Conservation (phyloP, 495 filamentous ascomycete species). For the Aspergillus campestris region DNA sequence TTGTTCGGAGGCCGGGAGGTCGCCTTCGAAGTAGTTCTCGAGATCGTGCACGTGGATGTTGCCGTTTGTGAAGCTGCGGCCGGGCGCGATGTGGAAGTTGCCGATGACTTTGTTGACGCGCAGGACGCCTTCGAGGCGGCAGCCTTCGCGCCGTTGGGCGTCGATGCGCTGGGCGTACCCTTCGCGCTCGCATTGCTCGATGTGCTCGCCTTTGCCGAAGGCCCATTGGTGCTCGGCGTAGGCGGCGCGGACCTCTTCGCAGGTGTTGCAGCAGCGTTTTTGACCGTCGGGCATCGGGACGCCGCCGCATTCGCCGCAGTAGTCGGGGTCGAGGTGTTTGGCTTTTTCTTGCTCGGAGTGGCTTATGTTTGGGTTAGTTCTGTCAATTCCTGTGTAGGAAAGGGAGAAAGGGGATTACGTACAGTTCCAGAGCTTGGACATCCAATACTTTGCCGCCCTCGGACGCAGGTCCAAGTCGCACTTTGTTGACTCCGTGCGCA, state of each 20-base stretch:
- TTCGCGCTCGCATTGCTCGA: conserved; percentile 93
- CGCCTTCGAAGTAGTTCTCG: conserved; percentile 75
- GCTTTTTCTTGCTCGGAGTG: conserved; percentile 57
- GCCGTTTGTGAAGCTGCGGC: conserved; percentile 83
- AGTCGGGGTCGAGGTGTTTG: conserved; percentile 78
- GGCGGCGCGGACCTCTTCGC: conserved; percentile 90
- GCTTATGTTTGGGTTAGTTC: conserved; percentile 26
- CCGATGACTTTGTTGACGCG: conserved; percentile 97
- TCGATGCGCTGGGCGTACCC: conserved; percentile 84
- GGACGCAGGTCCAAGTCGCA: conserved; percentile 59
- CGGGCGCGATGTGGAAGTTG: conserved; percentile 98
- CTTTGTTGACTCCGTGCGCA: conserved; percentile 83
- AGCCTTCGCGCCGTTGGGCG: conserved; percentile 82
- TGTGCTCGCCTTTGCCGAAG: conserved; percentile 82
- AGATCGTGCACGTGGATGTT: conserved; percentile 97
- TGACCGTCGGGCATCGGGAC: conserved; percentile 66
- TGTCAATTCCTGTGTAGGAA: no score
- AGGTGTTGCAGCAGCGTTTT: conserved; percentile 87
- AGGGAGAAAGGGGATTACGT: conserved; percentile 2
- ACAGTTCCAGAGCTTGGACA: conserved; percentile 64
- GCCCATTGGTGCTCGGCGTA: conserved; percentile 86
- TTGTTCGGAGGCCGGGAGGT: conserved; percentile 38
- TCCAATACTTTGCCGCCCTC: conserved; percentile 80
- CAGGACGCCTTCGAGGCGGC: conserved; percentile 85
- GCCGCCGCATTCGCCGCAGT: conserved; percentile 92